Evolutionary conservation across 139 green algal species (phyloP).

Genomic region (Coelastrella sp.): DNA sequence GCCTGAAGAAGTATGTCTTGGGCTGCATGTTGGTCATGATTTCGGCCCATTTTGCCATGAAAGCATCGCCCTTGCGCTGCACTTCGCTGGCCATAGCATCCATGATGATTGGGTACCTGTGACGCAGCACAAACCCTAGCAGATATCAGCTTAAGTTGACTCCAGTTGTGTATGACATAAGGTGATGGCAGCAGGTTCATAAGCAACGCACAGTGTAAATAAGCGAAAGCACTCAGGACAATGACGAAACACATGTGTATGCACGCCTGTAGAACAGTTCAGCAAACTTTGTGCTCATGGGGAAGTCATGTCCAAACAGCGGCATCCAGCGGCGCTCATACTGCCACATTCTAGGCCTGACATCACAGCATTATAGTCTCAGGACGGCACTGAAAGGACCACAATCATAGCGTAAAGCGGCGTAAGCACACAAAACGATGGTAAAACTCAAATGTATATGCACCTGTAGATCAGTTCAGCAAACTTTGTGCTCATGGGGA

Average conservation of each 20-base stretch:
- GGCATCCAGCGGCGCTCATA: conserved; percentile 83
- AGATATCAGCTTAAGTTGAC: no score
- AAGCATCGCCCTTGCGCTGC: conserved; percentile 84
- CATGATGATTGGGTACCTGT: conserved; percentile 73
- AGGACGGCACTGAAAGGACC: no score
- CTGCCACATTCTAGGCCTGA: no score
- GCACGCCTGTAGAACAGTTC: no score
- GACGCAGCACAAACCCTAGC: background rate
- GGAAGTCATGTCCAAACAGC: conserved; percentile 91
- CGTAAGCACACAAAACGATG: no score
- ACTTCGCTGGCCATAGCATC: conserved; percentile 91
- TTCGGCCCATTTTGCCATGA: conserved; percentile 91
- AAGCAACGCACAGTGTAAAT: no score
- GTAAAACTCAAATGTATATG: background rate
- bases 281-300: conserved; percentile 65
- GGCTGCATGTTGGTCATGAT: conserved; percentile 94
- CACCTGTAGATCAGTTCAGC: conserved; percentile 66
- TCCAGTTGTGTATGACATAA: no score
- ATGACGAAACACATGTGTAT: no score
- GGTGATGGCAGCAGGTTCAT: no score
- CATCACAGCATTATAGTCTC: no score
- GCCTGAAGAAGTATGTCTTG: conserved; percentile 93
- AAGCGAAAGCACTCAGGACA: no score
- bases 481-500: conserved; percentile 72
- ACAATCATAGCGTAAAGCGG: no score